phyloP scores from a whole-genome alignment of 225 moss, liverwort and hornwort species.

The Antitrichia curtipendula region DNA sequence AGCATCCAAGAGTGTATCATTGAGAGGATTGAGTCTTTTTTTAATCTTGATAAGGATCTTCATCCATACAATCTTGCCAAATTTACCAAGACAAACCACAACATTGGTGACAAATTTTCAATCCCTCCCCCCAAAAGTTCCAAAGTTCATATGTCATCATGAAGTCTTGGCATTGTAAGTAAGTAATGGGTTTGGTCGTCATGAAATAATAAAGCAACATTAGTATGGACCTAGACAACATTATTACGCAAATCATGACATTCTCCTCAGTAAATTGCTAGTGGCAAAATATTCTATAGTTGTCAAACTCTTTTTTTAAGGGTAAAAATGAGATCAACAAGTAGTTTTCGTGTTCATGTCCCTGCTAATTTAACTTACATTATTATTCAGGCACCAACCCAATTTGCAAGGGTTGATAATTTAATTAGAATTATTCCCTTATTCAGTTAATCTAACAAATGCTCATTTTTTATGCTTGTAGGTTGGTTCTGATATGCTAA shows the following conservation, averaged over 20 bases:
- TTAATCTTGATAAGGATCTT: background rate
- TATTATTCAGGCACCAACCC: background rate
- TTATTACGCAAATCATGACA: fast-evolving
- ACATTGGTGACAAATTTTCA: background rate
- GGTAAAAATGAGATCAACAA: background rate
- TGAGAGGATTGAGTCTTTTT: background rate
- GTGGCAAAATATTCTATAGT: background rate
- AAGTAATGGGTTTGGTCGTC: background rate
- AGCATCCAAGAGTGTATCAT: fast-evolving
- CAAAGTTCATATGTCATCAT: background rate
- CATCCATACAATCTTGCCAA: fast-evolving
- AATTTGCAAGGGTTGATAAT: background rate
- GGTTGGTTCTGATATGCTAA: background rate
- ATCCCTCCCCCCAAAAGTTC: background rate
- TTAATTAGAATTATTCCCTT: background rate
- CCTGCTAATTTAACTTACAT: background rate
- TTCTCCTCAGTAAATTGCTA: background rate
- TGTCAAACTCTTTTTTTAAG: too few relatives aligned
- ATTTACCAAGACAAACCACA: background rate
- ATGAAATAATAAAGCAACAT: background rate
- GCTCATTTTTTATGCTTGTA: background rate
- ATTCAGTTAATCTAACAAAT: background rate
- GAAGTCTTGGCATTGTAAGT: background rate
- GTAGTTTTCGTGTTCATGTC: background rate
- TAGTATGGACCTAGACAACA: fast-evolving